Evolutionary conservation across 441 rosid species (phyloP).

Genomic region (Pelargonium exstipulatum): DNA sequence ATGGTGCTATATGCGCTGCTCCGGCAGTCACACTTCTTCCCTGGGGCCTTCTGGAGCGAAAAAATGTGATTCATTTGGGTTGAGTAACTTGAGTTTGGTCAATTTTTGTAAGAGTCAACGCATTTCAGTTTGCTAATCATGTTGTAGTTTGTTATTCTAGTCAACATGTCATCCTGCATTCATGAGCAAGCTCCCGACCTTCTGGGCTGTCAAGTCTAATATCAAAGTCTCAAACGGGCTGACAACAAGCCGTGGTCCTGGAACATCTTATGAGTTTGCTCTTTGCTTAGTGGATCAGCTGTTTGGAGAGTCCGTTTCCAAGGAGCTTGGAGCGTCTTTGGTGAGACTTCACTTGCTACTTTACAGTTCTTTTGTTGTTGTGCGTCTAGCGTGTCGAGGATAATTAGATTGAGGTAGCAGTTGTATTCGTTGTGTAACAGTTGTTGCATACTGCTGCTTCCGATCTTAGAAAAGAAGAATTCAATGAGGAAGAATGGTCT

Average conservation of each 20-base stretch:
- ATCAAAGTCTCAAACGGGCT: conserved; percentile 79
- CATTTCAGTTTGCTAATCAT: conserved; percentile 42
- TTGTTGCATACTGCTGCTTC: conserved; percentile 42
- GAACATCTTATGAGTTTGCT: conserved; percentile 82
- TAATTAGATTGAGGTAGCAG: conserved; percentile 16
- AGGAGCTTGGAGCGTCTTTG: conserved; percentile 53
- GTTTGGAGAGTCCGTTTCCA: conserved; percentile 67
- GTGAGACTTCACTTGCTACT: conserved; percentile 29
- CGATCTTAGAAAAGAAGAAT: conserved; percentile 51
- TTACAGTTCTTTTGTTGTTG: too few species aligned
- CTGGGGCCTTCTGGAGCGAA: conserved; percentile 77
- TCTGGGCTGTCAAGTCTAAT: conserved; percentile 87
- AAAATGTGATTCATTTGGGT: conserved; percentile 41
- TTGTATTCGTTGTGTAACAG: conserved; percentile 30
- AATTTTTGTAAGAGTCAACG: background rate
- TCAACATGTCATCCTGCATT: conserved; percentile 91
- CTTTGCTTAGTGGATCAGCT: conserved; percentile 73
- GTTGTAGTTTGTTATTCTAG: conserved; percentile 55
- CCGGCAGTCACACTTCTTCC: conserved; percentile 93
- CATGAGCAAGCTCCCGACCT: conserved; percentile 69
- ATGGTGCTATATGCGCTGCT: conserved; percentile 89
- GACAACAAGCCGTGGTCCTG: conserved; percentile 95
- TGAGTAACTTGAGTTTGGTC: conserved; percentile 4
- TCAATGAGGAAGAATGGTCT: conserved; percentile 71
- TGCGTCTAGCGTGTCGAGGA: background rate